Evolutionary conservation across 2,329 filamentous ascomycete species (phyloP), one percentile per base, ranked within the genome.

Genomic region (Aspergillus quadricinctus): DNA sequence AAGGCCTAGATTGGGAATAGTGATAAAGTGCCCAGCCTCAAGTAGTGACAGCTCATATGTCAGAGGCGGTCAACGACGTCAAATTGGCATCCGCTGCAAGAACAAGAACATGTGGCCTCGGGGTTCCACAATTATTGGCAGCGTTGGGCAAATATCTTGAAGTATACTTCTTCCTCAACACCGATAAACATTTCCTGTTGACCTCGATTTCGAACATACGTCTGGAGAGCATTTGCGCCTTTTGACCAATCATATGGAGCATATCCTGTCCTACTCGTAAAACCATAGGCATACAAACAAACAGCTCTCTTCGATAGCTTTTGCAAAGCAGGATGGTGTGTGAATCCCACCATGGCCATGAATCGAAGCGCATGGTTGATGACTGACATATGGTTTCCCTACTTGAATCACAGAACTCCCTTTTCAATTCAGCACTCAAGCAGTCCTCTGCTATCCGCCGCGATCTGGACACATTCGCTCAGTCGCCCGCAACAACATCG

Each of bases 361-460:
- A 2, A 25, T 25, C 5, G 21, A 46, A 23, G 21, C 23, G 43
- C 43, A 46, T 11, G 6, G 8, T 25, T 27, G 19, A 21, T 46
- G 21, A 46, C 43, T 21, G 21, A 45, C 41, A 11, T 9, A 23
- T 45, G 8, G 10, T 8, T 27, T 46, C 21, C 43, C 14, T 7
- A 37, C 31, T 17, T 37, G 31, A 23, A 23, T 23, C 23, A 50
- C 56, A 91, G 90, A 93, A 92, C 68, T 87, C 89, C 48, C 81
- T 91, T 51, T 95, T 93, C 79, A 95, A 95, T 72, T 88, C 89
- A 56, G 89, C 90, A 53, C 80, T 94, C 53, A 90, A 91, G 77
- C 90, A 95, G 77, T 91, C 88, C 64, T 90, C 89, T 65, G 84
- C 88, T 48, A 85, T 95, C 64, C 88, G 88, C 66, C 84, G 83